Evolutionary conservation across 768 basidiomycete genomes (phyloP).

Genomic region (Suillus fuscotomentosus): DNA sequence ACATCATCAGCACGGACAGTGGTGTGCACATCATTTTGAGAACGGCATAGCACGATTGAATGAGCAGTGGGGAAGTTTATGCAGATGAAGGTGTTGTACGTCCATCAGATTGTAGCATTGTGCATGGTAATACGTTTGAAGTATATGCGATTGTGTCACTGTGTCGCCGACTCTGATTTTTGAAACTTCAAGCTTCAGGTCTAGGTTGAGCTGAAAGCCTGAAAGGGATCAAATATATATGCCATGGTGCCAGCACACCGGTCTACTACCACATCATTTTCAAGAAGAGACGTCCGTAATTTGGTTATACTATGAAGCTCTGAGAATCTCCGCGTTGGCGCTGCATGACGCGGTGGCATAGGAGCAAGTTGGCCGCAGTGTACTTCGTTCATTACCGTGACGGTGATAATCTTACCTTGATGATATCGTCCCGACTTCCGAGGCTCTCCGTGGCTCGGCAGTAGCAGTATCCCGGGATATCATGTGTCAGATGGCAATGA

Average conservation of each 20-base stretch:
- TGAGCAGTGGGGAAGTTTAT: constrained; percentile 2
- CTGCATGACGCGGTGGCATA: not conserved
- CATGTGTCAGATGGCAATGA: not conserved
- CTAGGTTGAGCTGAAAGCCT: not conserved
- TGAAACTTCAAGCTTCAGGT: not conserved
- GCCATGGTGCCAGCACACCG: not conserved
- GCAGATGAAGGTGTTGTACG: not conserved
- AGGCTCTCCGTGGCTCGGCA: not conserved
- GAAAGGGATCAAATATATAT: not conserved
- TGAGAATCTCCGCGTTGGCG: not conserved
- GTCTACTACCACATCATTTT: not conserved
- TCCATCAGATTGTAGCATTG: constrained; percentile 1
- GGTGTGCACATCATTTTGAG: constrained; percentile 94
- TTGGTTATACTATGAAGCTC: not conserved
- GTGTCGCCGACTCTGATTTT: not conserved
- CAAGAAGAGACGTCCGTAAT: not conserved
- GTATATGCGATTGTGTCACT: not conserved
- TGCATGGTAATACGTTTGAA: not conserved
- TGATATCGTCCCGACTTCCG: not conserved
- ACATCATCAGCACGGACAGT: constrained; percentile 84
- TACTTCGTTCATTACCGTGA: not conserved
- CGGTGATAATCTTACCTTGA: not conserved
- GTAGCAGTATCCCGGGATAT: not conserved
- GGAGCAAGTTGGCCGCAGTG: not conserved
- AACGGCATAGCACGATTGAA: constrained; percentile 49